Percentiles rank a stretch among this genome's conserved stretches.
Evolutionary conservation across 2,329 filamentous ascomycete species (phyloP).

Genomic region (Graphilbum fragrans): DNA sequence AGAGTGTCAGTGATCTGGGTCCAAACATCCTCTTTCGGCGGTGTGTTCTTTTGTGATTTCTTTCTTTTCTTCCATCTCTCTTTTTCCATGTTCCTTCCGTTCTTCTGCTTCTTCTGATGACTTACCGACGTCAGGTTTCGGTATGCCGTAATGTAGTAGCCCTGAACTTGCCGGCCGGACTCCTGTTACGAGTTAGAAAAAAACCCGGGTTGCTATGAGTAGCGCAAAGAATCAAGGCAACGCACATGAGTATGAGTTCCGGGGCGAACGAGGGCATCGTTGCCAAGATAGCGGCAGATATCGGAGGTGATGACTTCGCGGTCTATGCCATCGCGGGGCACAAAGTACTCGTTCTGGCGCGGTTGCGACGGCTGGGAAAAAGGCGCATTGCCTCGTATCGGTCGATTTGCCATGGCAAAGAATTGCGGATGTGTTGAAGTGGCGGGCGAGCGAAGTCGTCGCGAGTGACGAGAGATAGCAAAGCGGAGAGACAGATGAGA

Average conservation of each 20-base stretch:
- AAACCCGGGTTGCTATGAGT: no score
- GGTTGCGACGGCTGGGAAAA: slow-evolving; percentile 1
- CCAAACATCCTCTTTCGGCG: no score
- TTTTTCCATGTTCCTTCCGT: no score
- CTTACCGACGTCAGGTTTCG: slow-evolving; percentile 66
- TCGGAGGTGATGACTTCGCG: slow-evolving; percentile 76
- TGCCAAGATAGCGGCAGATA: slow-evolving; percentile 73
- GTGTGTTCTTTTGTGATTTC: no score
- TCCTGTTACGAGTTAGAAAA: slow-evolving; percentile 25
- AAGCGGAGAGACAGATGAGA: slow-evolving; percentile 5
- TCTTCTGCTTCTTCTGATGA: slow-evolving; percentile 11
- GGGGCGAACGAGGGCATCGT: slow-evolving; percentile 68
- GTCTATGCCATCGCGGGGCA: slow-evolving; percentile 69
- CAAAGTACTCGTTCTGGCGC: slow-evolving; percentile 67
- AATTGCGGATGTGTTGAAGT: neutral
- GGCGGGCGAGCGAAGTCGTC: neutral
- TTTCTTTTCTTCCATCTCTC: no score
- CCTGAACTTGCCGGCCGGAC: slow-evolving; percentile 48
- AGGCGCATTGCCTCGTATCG: neutral
- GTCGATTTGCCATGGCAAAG: neutral
- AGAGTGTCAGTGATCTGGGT: slow-evolving; percentile 1
- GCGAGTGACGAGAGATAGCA: neutral
- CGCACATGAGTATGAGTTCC: slow-evolving; percentile 57
- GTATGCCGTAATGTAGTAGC: slow-evolving; percentile 70
- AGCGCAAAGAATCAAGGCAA: slow-evolving; percentile 13